phyloP scores from a whole-genome alignment of 768 basidiomycete species.

The Auriscalpium orientale region DNA sequence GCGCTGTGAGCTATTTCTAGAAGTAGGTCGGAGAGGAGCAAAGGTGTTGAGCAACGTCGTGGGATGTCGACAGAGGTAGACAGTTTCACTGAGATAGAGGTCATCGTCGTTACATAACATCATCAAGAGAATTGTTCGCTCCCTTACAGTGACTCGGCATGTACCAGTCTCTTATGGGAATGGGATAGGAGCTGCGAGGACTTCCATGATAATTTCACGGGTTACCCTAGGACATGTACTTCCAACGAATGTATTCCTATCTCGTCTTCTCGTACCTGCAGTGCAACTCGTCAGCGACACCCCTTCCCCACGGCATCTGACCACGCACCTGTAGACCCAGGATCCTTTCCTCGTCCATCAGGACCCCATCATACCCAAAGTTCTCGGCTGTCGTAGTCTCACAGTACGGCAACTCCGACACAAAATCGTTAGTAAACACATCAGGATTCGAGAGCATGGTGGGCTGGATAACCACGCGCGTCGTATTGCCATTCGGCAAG shows the following conservation, averaged over 20 bases:
- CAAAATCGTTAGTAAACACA: slow-evolving; percentile 15
- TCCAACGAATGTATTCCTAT: slow-evolving; percentile 9
- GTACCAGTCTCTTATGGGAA: no score
- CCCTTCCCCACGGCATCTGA: no score
- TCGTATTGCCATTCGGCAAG: slow-evolving; percentile 2
- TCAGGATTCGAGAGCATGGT: background rate
- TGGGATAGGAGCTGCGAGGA: no score
- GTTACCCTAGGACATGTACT: slow-evolving; percentile 8
- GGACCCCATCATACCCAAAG: slow-evolving; percentile 17
- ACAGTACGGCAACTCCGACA: slow-evolving; percentile 18
- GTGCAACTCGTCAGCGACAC: background rate
- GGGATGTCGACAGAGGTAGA: no score
- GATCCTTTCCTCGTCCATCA: slow-evolving; percentile 24
- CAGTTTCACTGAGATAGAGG: no score
- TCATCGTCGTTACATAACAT: no score
- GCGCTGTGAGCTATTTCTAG: no score
- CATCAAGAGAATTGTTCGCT: no score
- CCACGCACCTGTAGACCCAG: slow-evolving; percentile 21
- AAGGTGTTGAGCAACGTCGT: no score
- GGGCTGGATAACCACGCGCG: slow-evolving; percentile 1
- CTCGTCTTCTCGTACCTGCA: slow-evolving; percentile 4
- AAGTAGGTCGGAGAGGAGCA: no score
- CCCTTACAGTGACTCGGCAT: no score
- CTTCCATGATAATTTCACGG: no score
- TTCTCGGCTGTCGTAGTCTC: slow-evolving; percentile 11